A percentile compares a stretch with the other conserved stretches of the same genome.
Conservation (phyloP, 805 yeast genomes). For the Ogataea salicorniae region DNA sequence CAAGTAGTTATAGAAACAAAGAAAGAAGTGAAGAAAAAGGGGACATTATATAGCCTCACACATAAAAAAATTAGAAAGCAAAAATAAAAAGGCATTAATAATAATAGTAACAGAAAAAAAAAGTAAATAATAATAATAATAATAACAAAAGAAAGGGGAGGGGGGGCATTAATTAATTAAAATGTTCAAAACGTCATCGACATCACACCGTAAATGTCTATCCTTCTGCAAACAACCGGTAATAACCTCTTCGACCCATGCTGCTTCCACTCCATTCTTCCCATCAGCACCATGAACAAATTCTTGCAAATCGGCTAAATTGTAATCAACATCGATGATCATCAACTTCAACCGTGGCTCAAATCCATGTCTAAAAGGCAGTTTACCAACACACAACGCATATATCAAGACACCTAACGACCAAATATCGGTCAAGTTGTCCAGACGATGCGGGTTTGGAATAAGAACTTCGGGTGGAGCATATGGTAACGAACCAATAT, state of each 20-base stretch:
- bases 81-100: background rate
- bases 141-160: background rate
- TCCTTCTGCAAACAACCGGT: conserved; percentile 51
- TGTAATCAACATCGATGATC: conserved; percentile 64
- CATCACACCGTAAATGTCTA: conserved; percentile 45
- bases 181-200: conserved; percentile 33
- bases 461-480: conserved; percentile 82
- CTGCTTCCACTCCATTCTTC: background rate
- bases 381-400: conserved; percentile 64
- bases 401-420: conserved; percentile 78
- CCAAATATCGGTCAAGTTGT: conserved; percentile 81
- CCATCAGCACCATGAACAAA: background rate
- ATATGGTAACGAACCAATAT: conserved; percentile 87
- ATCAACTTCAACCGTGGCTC: conserved; percentile 73
- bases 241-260: conserved; percentile 29
- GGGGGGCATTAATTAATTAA: background rate
- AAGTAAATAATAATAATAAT: background rate
- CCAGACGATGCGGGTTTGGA: conserved; percentile 53
- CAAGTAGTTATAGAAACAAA: background rate
- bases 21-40: background rate
- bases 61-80: background rate
- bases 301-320: conserved; percentile 26
- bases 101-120: background rate
- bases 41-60: background rate
- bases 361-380: conserved; percentile 82